Percentiles rank a stretch among this genome's conserved stretches.
Conservation (phyloP, 2,329 filamentous ascomycete species). For the Dothistroma septosporum region DNA sequence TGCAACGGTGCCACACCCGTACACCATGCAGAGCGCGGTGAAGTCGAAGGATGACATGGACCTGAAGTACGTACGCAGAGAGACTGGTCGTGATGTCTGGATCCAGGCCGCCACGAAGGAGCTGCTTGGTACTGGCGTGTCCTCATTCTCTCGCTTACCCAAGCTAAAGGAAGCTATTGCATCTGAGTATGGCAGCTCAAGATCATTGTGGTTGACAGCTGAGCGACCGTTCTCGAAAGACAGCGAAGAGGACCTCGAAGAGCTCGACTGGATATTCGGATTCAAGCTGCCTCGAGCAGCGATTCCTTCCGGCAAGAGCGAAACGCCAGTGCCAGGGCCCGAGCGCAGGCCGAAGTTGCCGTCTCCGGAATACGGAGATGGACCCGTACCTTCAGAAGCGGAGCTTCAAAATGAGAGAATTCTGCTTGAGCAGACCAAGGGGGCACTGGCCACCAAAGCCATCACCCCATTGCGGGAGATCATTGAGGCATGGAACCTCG, state of each 20-base stretch:
- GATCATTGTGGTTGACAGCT: conserved; percentile 78
- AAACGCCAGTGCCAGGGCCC: conserved; percentile 56
- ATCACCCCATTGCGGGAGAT: conserved; percentile 38
- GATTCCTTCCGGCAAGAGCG: conserved; percentile 52
- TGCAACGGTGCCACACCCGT: conserved; percentile 85
- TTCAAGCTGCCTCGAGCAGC: conserved; percentile 66
- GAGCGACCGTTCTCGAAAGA: conserved; percentile 49
- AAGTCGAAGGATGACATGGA: conserved; percentile 44
- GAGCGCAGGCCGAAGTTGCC: conserved; percentile 48
- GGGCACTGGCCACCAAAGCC: conserved; percentile 11
- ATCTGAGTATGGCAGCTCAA: conserved; percentile 57
- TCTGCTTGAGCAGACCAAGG: conserved; percentile 46
- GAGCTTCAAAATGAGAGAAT: conserved; percentile 54
- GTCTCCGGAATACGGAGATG: conserved; percentile 48
- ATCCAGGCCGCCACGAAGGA: conserved; percentile 66
- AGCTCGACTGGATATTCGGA: conserved; percentile 83
- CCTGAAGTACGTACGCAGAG: conserved; percentile 46
- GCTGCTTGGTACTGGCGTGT: conserved; percentile 60
- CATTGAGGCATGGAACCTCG: conserved; percentile 54
- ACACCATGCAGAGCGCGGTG: conserved; percentile 69
- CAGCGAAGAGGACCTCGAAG: conserved; percentile 47
- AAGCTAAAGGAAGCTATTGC: conserved; percentile 79
- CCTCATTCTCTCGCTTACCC: conserved; percentile 62
- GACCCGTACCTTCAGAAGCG: conserved; percentile 50
- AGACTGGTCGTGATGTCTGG: conserved; percentile 74